A percentile compares a stretch with the other conserved stretches of the same genome.
Conservation (phyloP, 1,284 basidiomycete genomes). For the Irpex sp. region DNA sequence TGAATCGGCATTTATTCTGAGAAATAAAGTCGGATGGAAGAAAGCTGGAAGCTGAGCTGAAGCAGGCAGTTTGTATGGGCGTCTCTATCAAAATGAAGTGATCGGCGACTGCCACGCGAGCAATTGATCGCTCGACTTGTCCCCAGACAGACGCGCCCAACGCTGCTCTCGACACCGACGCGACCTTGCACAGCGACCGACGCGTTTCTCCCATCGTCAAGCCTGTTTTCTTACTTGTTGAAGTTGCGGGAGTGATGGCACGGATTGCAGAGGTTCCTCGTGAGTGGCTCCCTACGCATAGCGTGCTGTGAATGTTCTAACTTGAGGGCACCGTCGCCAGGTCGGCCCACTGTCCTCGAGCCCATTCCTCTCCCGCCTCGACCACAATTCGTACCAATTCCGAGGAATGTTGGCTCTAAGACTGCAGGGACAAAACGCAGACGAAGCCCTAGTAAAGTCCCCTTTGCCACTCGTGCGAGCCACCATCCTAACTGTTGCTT, state of each 20-base stretch:
- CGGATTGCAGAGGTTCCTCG: neutral
- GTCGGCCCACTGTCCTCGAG: neutral
- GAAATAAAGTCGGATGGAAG: neutral
- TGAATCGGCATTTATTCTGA: constrained; percentile 3
- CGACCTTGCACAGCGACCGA: neutral
- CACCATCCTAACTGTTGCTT: neutral
- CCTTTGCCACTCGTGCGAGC: neutral
- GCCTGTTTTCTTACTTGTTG: neutral
- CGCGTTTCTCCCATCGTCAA: neutral
- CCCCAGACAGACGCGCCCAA: neutral
- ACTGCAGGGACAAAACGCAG: neutral
- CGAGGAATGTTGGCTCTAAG: too few species aligned
- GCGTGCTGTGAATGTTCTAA: neutral
- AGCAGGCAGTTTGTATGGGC: neutral
- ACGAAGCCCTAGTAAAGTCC: neutral
- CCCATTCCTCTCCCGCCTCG: neutral
- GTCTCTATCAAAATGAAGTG: neutral
- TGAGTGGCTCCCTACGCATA: neutral
- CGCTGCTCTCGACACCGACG: neutral
- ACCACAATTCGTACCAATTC: neutral
- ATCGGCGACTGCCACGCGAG: constrained; percentile 2
- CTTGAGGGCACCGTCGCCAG: neutral
- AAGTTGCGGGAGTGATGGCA: neutral
- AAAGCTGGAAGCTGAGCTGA: neutral
- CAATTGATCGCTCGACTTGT: neutral